Base-by-base conservation (phyloP, 2,329 filamentous ascomycete species). In the Calycina marina region DNA sequence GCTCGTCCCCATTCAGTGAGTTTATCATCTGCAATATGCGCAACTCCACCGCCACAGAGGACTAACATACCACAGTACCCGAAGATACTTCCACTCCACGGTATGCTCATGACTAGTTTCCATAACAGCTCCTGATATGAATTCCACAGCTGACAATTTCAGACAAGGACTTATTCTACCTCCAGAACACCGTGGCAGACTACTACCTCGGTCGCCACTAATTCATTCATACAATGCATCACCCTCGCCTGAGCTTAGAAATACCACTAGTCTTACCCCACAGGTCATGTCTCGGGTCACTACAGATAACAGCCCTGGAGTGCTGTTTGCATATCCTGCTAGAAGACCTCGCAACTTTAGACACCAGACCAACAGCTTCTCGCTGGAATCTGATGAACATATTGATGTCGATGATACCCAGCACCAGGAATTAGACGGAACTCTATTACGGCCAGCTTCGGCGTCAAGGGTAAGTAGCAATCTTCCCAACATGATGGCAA, bases 361-460 rank as follows among this genome's bases (percentile, higher is more conserved):
- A 36, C 52, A 49, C 31, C 53, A 54, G 33, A 53, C 49, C 10
- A 48, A 54, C 18, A 54, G 47, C 29, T 55, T 53, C 34, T 53
- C 53, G n/a, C 50, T 47, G 17, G 48, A 50, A 28, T 44, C 45
- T 16, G 47, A 49, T 33, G 50, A 51, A 20, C 46, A 50, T 34
- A 43, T 48, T 18, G n/a, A n/a, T n/a, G n/a, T n/a, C n/a, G n/a
- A n/a, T n/a, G n/a, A n/a, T n/a, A n/a, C n/a, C n/a, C n/a, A n/a
- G n/a, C n/a, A n/a, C n/a, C n/a, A n/a, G n/a, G n/a, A n/a, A n/a
- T n/a, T n/a, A n/a, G n/a, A n/a, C n/a, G n/a, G n/a, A n/a, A n/a
- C n/a, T n/a, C n/a, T n/a, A n/a, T n/a, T n/a, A n/a, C n/a, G n/a
- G n/a, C n/a, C n/a, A n/a, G n/a, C n/a, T n/a, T n/a, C n/a, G n/a